Base-by-base conservation (phyloP, 805 yeast genomes). In the Yamadazyma paraphyllophila region DNA sequence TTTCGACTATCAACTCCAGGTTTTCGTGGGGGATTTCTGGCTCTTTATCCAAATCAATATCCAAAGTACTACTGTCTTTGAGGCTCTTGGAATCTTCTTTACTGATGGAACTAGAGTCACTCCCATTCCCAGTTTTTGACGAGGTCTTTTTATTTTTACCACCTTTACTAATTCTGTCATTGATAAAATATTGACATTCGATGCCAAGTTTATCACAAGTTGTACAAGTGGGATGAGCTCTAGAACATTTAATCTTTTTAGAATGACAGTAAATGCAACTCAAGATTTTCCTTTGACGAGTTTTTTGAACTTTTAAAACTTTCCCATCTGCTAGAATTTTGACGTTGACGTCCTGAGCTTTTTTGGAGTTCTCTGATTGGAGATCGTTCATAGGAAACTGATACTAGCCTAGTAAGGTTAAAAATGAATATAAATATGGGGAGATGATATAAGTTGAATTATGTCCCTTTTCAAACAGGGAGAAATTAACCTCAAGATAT, bases 161-260 rank as follows among this genome's bases (percentile, higher is more conserved):
- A 12, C 76, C 75, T 44, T 77, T 56, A 45, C 76, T 73, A 29
- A 80, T 77, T 38, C 85, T 56, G 49, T 81, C 83, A 53, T 81
- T 81, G 38, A 75, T 71, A 53, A 80, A 81, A 56, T 80, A 80
- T 50, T 72, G 71, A 60, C 87, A 81, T 30, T 67, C 74, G 33
- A 70, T 53, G 2, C 69, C 69, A 40, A 73, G 61, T 45, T 71
- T 76, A 13, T 66, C 63, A 61, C 88, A 83, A 50, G 73, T 73
- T 24, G 69, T 64, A 56, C 88, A 83, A 12, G 74, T 63, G 1
- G 87, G 88, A 35, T 71, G 74, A 34, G 69, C 73, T 48, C 82
- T 72, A n/a, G 80, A 77, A 59, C 88, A 83, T 52, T 79, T 80
- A 48, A 81, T 74, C 62, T 82, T 82, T 60, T 78, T 80, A 35